phyloP scores from a whole-genome alignment of 2,329 filamentous ascomycete species.

The Aureobasidium melanogenum region DNA sequence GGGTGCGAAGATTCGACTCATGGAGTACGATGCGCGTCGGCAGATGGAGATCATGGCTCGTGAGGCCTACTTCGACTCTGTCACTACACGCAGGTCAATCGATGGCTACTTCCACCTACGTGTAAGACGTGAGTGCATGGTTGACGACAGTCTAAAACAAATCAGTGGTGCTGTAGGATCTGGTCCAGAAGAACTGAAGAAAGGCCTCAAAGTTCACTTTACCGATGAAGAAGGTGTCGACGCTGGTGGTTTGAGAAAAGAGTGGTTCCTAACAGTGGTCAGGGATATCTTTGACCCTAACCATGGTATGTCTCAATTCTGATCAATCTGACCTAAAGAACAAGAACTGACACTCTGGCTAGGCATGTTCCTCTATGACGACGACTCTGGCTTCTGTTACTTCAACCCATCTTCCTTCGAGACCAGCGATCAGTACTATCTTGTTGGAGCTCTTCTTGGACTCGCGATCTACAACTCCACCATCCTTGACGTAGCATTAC shows the following conservation, averaged over 20 bases:
- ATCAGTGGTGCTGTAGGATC: slow-evolving; percentile 80
- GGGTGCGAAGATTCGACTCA: slow-evolving; percentile 81
- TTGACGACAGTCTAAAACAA: slow-evolving; percentile 76
- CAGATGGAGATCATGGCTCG: slow-evolving; percentile 86
- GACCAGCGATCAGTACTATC: slow-evolving; percentile 82
- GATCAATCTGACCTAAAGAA: background rate
- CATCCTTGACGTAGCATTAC: slow-evolving; percentile 79
- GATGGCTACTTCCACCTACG: slow-evolving; percentile 64
- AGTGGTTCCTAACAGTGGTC: slow-evolving; percentile 86
- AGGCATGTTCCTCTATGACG: slow-evolving; percentile 90
- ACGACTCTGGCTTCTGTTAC: slow-evolving; percentile 84
- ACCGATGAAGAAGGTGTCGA: slow-evolving; percentile 85
- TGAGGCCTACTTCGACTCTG: slow-evolving; percentile 85
- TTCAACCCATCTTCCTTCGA: slow-evolving; percentile 89
- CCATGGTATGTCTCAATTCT: slow-evolving; percentile 56
- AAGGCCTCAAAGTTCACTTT: slow-evolving; percentile 78
- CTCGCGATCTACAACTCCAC: slow-evolving; percentile 93
- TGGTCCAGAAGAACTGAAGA: slow-evolving; percentile 79
- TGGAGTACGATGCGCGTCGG: slow-evolving; percentile 77
- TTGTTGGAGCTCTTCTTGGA: slow-evolving; percentile 79
- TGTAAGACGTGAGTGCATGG: slow-evolving; percentile 74
- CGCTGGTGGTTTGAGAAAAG: slow-evolving; percentile 79
- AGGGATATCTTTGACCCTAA: slow-evolving; percentile 86
- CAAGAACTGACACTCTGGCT: background rate
- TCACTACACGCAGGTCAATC: slow-evolving; percentile 63